These are phyloP conservation scores for Alternaria gaisen DNA, from an alignment of 2,329 filamentous ascomycete species.

Conservation along the genomic window DNA sequence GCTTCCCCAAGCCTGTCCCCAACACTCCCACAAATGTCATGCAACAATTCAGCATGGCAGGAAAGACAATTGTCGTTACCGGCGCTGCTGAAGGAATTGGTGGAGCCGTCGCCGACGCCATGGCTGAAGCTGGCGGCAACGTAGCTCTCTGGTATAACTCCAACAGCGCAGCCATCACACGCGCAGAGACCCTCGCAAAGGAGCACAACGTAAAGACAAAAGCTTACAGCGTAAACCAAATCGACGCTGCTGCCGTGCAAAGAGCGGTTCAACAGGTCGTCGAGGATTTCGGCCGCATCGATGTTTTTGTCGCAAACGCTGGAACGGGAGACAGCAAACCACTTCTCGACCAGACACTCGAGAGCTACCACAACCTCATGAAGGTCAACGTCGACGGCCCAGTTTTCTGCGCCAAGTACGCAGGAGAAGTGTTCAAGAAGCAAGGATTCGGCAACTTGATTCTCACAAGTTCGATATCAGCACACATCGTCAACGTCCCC, in stretches of 20 bases:
- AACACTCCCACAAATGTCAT: constrained; percentile 41
- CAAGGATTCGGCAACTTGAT: constrained; percentile 66
- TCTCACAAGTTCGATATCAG: constrained; percentile 74
- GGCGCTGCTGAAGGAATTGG: constrained; percentile 67
- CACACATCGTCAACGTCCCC: constrained; percentile 82
- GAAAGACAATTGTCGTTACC: constrained; percentile 54
- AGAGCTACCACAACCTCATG: constrained; percentile 69
- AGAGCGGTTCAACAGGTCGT: constrained; percentile 67
- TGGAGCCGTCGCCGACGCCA: constrained; percentile 45
- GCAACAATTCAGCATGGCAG: constrained; percentile 46
- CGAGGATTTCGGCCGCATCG: constrained; percentile 73
- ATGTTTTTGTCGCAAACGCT: constrained; percentile 73
- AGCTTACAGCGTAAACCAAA: constrained; percentile 69
- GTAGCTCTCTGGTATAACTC: constrained; percentile 57
- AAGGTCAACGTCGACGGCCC: constrained; percentile 76
- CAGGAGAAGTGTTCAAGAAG: constrained; percentile 53
- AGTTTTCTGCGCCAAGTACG: constrained; percentile 55
- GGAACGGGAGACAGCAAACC: constrained; percentile 66
- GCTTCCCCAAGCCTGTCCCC: constrained; percentile 39
- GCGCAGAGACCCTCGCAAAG: constrained; percentile 64
- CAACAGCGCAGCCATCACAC: constrained; percentile 66
- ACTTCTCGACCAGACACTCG: constrained; percentile 64
- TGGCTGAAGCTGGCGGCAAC: constrained; percentile 55
- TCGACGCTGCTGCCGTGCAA: constrained; percentile 62
- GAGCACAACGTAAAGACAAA: constrained; percentile 68